Base-by-base conservation (phyloP, 768 basidiomycete genomes). In the Amanita pseudoporphyria region DNA sequence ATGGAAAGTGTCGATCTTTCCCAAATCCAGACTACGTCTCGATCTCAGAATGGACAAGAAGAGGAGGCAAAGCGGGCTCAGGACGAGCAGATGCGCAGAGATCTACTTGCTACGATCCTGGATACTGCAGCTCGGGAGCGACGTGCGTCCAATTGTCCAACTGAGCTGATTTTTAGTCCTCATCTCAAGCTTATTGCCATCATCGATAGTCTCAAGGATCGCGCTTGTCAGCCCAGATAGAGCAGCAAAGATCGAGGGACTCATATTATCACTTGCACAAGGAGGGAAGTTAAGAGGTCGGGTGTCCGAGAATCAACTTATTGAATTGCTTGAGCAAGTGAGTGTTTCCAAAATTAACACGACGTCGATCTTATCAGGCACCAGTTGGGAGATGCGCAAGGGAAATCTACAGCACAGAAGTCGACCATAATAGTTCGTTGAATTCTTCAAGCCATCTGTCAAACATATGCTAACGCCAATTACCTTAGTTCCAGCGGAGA, bases 321-420 rank as follows among this genome's bases (percentile, higher is more conserved):
- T 96, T 55, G 82, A 81, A 42, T 68, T 95, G 31, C 73, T 95
- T 52, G 86, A 94, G 56, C 88, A 95, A 77, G 92, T 85, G 53
- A n/a, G 66, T 56, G 6, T 13, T 14, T 43, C 26, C 30, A 19
- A 37, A 33, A 32, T 28, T 33, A 18, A 55, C 51, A 60, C 59
- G 38, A 69, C 58, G 10, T 40, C 24, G 33, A 26, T 41, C 60
- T 58, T 12, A 60, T 18, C 52, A 16, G 30, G 49, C 10, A 32
- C 14, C 53, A 81, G 79, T 74, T 81, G 64, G 79, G 81, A 54
- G 72, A 74, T 31, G 74, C 70, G 21, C 71, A 76, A 49, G 72
- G 70, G 36, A 72, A 73, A 50, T 62, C 71, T 40, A 67, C 68
- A 53, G 57, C 68, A 56, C 79, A 69, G 65, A 82, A 73, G 67